Percentiles rank a stretch among this genome's conserved stretches.
Conservation (phyloP, 768 basidiomycete species). For the Neoboletus subvelutipes region DNA sequence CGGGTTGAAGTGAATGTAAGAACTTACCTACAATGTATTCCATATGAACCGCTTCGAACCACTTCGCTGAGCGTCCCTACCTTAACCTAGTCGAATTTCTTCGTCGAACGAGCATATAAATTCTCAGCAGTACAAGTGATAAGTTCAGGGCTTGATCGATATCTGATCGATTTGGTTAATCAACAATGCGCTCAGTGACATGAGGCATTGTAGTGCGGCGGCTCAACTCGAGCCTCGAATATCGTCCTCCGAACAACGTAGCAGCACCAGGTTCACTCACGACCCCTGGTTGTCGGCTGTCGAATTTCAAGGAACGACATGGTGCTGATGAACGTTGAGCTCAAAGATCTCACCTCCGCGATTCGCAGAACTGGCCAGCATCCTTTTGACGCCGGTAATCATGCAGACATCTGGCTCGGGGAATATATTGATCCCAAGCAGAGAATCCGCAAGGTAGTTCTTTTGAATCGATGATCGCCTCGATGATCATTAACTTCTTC, state of each 20-base stretch:
- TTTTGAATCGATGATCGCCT: neutral
- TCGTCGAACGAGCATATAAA: too few relatives aligned
- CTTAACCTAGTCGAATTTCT: too few relatives aligned
- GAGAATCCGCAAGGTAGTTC: conserved; percentile 6
- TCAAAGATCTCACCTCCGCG: conserved; percentile 21
- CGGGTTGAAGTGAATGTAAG: neutral
- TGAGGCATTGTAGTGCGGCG: too few relatives aligned
- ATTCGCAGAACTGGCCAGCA: conserved; percentile 17
- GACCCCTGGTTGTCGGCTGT: neutral
- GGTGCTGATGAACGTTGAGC: conserved; percentile 19
- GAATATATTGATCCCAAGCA: conserved; percentile 15
- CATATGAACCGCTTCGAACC: neutral
- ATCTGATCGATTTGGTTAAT: too few relatives aligned
- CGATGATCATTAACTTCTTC: neutral
- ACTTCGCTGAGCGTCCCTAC: too few relatives aligned
- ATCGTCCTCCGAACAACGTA: neutral
- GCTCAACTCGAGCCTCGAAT: neutral
- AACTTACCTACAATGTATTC: neutral
- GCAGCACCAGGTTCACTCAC: neutral
- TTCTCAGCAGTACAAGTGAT: too few relatives aligned
- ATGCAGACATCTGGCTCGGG: conserved; percentile 27
- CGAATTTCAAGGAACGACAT: conserved; percentile 3
- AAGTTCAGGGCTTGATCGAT: neutral
- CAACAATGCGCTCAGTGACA: too few relatives aligned
- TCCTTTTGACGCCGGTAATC: conserved; percentile 17